Conservation (phyloP, 148 eudicot species). For the Camellia sinensis region DNA sequence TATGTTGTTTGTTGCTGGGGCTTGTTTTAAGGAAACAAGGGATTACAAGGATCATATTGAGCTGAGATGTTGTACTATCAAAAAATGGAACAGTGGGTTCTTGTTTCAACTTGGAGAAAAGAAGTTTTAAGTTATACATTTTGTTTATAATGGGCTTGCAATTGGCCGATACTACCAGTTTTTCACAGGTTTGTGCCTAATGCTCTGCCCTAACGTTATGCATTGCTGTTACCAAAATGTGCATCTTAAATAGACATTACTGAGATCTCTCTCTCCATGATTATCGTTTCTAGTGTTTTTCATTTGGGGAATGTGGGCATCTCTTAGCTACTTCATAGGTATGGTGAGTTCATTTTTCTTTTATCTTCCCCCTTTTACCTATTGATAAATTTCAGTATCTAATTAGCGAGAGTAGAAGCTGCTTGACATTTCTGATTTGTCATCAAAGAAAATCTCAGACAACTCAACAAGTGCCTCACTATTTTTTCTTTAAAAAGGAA, state of each 20-base stretch:
- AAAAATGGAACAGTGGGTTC: not conserved
- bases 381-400: too few relatives aligned
- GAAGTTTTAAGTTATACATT: not conserved
- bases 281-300: too few relatives aligned
- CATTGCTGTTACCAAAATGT: not conserved
- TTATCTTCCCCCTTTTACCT: too few relatives aligned
- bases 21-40: not conserved
- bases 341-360: too few relatives aligned
- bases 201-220: not conserved
- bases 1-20: not conserved
- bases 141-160: not conserved
- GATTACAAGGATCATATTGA: not conserved
- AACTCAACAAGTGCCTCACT: too few relatives aligned
- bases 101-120: not conserved
- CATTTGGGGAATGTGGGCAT: too few relatives aligned
- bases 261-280: too few relatives aligned
- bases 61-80: not conserved
- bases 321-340: too few relatives aligned
- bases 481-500: too few relatives aligned
- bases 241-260: too few relatives aligned
- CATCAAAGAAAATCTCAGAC: too few relatives aligned
- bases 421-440: too few relatives aligned
- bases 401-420: not conserved
- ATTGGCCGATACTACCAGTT: not conserved
- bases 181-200: not conserved